These are phyloP conservation scores for Helianthus tuberosus DNA, from an alignment of 129 eudicot genomes.

Conservation along the genomic window DNA sequence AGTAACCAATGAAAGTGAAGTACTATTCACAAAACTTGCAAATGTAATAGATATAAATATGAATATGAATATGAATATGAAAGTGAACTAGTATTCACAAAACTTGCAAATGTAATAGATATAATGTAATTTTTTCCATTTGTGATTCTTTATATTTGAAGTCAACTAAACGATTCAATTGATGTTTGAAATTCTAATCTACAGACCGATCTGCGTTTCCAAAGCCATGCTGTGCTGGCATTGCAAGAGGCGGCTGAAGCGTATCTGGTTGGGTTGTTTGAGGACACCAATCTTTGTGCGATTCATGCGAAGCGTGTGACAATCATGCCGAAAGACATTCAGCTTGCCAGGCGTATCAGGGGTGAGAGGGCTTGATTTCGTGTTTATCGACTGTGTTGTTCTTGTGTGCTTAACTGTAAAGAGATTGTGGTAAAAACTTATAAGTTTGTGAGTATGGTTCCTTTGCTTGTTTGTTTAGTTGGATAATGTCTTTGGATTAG, in stretches of 20 bases:
- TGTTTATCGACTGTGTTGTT: neutral
- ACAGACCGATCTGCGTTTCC: conserved; percentile 18
- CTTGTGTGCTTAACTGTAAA: neutral
- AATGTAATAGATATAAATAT: no score
- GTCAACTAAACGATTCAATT: neutral
- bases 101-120: no score
- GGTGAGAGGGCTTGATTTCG: conserved; percentile 19
- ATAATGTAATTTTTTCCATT: neutral
- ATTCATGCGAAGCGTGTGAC: conserved; percentile 16
- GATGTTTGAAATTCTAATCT: neutral
- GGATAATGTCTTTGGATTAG: conserved; percentile 2
- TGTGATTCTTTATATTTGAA: neutral
- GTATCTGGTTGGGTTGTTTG: conserved; percentile 14
- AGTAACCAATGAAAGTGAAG: no score
- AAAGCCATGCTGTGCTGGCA: conserved; percentile 21
- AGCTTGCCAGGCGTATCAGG: conserved; percentile 18
- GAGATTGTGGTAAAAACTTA: neutral
- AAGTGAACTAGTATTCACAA: no score
- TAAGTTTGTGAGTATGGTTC: neutral
- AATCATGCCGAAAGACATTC: conserved; percentile 18
- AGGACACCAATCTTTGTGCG: conserved; percentile 17
- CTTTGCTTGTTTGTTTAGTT: neutral
- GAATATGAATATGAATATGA: no score
- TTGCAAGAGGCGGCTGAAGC: conserved; percentile 17
- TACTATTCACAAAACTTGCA: no score